Evolutionary conservation across 2,329 filamentous ascomycete species (phyloP).

Genomic region (Cladosporium austrohemisphaericum): DNA sequence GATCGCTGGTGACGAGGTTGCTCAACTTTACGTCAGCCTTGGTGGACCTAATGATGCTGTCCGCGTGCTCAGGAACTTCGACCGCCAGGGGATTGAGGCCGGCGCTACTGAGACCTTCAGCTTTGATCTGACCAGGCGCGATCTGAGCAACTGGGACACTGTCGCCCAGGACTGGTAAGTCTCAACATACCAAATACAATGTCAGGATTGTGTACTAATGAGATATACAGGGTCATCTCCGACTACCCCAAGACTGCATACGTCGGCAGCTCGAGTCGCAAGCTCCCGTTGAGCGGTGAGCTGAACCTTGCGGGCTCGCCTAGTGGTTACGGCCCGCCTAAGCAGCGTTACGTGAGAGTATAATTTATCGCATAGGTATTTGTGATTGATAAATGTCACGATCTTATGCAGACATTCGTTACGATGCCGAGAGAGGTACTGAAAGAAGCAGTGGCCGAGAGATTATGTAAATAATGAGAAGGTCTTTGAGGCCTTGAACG

Average conservation of each 20-base stretch:
- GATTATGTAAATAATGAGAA: neutral
- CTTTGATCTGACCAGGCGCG: constrained; percentile 69
- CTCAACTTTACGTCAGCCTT: constrained; percentile 73
- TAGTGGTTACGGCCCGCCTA: constrained; percentile 3
- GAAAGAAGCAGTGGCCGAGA: too few relatives aligned
- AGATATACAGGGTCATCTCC: constrained; percentile 47
- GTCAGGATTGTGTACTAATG: neutral
- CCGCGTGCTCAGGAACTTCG: constrained; percentile 72
- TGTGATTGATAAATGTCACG: neutral
- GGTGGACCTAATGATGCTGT: constrained; percentile 70
- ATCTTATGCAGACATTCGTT: neutral
- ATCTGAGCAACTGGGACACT: constrained; percentile 83
- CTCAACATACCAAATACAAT: neutral
- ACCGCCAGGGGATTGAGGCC: constrained; percentile 67
- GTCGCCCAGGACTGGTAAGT: constrained; percentile 71
- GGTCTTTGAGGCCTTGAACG: neutral
- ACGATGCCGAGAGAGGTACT: neutral
- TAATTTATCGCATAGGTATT: neutral
- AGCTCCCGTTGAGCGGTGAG: constrained; percentile 45
- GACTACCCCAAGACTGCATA: constrained; percentile 56
- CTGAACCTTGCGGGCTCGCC: constrained; percentile 12
- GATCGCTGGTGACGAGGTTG: constrained; percentile 64
- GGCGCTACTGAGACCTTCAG: constrained; percentile 65
- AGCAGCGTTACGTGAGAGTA: constrained; percentile 6
- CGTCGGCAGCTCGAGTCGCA: constrained; percentile 58